Evolutionary conservation across 768 basidiomycete genomes (phyloP), one percentile per base, ranked within the genome.

Genomic region (Atractiella rhizophila): DNA sequence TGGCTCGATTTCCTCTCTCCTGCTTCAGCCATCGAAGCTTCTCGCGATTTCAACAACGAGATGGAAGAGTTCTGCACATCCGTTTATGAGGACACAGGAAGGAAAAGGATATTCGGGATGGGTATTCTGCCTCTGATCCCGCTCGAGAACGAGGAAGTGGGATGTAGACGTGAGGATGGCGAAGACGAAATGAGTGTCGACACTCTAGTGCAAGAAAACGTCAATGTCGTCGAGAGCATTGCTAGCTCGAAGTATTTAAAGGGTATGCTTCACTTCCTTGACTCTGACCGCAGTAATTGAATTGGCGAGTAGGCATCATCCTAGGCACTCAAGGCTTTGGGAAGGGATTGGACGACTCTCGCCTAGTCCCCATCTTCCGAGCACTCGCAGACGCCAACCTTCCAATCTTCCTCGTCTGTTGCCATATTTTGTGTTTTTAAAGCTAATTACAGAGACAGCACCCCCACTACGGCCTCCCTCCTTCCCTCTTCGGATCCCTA

Each of bases 1-100:
- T 86, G 81, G 81, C 68, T 85, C 27, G 82, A 86, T 57, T 85
- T 83, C 54, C 66, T 86, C 19, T 57, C 73, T 4, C 68, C 76
- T 9, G 53, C 67, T 20, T 68, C 74, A 31, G 82, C 81, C 8
- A 63, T 67, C 36, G 53, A 56, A 11, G 65, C 83, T 15, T 78
- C 80, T 0, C 57, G 55, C n/a, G 66, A 73, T 37, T 63, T 85
- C 32, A 86, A 85, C 55, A 55, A 63, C 26, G 76, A 82, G 52
- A 64, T 85, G 8, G 78, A 86, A 54, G 52, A 66, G 21, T 85
- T 77, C 53, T 86, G 81, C 54, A 67, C 71, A 1, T 43, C 53
- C 19, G 43, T 67, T 3, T 20, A 55, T 15, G 55, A 58, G 10
- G 24, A 32, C 11, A 20, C 40, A 1, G n/a, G n/a, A n/a, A n/a